These are phyloP conservation scores for Gigaspora rosea DNA, from an alignment of 192 early-diverging fungal genomes.

Conservation along the genomic window DNA sequence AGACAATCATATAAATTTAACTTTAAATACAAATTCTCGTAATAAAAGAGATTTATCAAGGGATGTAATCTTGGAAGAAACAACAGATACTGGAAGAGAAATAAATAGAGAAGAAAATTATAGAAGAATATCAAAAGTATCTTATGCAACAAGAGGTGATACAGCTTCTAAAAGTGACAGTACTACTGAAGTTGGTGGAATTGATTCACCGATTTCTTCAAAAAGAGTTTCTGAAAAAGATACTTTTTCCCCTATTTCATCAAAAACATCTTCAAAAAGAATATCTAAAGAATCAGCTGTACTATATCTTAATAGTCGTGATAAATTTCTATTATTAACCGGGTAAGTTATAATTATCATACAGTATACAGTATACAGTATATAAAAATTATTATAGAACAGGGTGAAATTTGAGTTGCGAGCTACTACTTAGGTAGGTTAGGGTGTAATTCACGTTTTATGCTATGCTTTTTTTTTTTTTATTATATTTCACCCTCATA, in stretches of 20 bases:
- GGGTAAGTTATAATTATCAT: not conserved
- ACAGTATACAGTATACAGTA: too few species aligned
- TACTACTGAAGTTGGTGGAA: not conserved
- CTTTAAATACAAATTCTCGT: not conserved
- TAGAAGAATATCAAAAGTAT: constrained; percentile 13
- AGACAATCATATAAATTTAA: not conserved
- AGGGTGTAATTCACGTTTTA: too few species aligned
- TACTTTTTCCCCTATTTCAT: not conserved
- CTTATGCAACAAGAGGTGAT: constrained; percentile 8
- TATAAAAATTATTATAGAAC: not conserved
- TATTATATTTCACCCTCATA: too few species aligned
- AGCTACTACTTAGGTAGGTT: too few species aligned
- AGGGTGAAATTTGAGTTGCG: too few species aligned
- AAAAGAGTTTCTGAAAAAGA: not conserved
- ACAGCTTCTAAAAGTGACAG: constrained; percentile 14
- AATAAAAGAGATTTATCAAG: not conserved
- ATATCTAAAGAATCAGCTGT: not conserved
- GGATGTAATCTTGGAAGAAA: constrained; percentile 1
- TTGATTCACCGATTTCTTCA: not conserved
- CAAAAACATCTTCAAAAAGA: not conserved
- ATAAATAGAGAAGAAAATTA: not conserved
- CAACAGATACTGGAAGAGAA: not conserved
- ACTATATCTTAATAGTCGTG: not conserved
- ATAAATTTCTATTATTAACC: constrained; percentile 2
- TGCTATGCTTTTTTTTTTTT: too few species aligned